Base-by-base conservation (phyloP, 2,329 filamentous ascomycete species). In the Epicoccum nigrum region DNA sequence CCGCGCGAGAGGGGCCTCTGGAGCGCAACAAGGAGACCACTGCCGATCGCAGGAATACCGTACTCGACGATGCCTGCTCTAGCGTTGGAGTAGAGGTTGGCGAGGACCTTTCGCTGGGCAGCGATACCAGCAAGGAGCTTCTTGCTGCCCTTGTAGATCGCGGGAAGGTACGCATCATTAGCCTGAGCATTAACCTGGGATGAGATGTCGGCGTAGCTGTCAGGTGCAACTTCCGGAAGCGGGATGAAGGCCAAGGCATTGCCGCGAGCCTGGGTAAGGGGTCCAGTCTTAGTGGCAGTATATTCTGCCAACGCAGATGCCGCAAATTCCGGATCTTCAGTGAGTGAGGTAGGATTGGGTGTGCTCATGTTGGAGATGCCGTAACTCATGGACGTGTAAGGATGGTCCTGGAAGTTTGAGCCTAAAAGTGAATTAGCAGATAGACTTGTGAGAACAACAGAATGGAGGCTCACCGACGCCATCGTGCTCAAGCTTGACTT, bases 1-100 rank as follows among this genome's bases (percentile, higher is more conserved):
- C 72, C 76, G 4, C 78, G 21, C 71, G 80, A 30, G 12, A 75
- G 62, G 2, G 74, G 74, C 45, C 73, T 71, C 45, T 75, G 61
- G 11, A 75, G 54, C 6, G 62, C 58, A 21, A 67, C 63, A 23
- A 68, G 60, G 16, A 57, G 46, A 37, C 45, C 58, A 11, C 39
- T 60, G 20, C 60, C 70, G 23, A 65, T 59, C 19, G 65, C 63
- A 13, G 79, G 81, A 5, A 71, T 55, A 7, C 59, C 59, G 15
- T 59, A 56, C 19, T 70, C 68, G 15, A 64, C 62, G 13, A 70
- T 54, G 4, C 55, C 65, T 11, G 67, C 63, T 25, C 65, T 53
- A 17, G 62, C 32, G 25, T 43, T 62, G 13, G 51, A 35, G 50
- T 60, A 68, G 13, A 65, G 55, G 12, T 39, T 41, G n/a, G 60